Conservation (phyloP, 208 protist genomes). For the Leishmania tropica region DNA sequence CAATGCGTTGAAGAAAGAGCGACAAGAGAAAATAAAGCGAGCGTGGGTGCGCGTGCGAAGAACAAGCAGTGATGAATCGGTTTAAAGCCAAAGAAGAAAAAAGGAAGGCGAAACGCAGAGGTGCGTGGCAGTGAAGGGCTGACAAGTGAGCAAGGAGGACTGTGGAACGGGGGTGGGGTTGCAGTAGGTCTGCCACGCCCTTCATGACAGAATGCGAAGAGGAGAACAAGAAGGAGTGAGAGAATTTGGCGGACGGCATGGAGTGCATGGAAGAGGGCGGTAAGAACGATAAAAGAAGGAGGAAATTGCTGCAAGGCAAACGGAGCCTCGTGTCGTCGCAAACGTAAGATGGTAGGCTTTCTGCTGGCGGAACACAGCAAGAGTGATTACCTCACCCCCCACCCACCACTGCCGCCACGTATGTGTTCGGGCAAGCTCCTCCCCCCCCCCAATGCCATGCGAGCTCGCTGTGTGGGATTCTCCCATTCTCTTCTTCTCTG, state of each 20-base stretch:
- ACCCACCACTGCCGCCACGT: not conserved
- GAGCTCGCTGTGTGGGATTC: not conserved
- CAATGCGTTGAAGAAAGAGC: not conserved
- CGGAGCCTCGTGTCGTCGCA: not conserved
- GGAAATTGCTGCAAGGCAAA: not conserved
- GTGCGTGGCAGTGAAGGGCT: not conserved
- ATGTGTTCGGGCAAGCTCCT: not conserved
- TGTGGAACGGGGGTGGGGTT: not conserved
- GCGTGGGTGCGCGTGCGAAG: not conserved
- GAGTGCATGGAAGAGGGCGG: not conserved
- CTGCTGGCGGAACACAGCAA: not conserved
- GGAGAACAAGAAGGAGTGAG: not conserved
- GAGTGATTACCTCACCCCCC: not conserved
- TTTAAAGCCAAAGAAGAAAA: not conserved
- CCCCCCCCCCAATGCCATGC: not conserved
- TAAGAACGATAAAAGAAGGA: not conserved
- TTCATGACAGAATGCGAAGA: not conserved
- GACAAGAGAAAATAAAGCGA: slow-evolving; percentile 12
- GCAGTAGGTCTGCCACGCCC: not conserved
- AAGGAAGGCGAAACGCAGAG: not conserved
- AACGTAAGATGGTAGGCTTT: not conserved
- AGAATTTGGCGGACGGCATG: not conserved
- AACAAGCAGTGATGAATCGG: not conserved
- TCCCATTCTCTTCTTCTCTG: not conserved
- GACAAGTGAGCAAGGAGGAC: not conserved